A percentile compares a stretch with the other conserved stretches of the same genome.
These are phyloP conservation scores for Mycena citricolor DNA, from an alignment of 1,284 basidiomycete species.

Conservation along the genomic window DNA sequence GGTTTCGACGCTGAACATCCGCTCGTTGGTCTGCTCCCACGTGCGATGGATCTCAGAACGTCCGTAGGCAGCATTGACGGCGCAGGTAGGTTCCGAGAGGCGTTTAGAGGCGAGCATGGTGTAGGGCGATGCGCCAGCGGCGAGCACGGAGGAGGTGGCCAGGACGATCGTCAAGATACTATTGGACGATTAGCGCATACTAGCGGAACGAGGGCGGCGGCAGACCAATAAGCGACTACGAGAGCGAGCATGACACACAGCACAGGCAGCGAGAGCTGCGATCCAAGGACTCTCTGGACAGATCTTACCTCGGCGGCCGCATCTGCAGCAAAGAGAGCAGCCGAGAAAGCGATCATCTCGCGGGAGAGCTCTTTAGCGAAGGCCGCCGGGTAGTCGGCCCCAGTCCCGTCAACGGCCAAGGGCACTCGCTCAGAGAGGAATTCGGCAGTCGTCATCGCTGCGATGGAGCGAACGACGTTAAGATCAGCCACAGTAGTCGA, in stretches of 20 bases:
- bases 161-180: constrained; percentile 8
- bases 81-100: constrained; percentile 10
- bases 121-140: constrained; percentile 16
- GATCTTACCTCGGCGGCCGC: constrained; percentile 1
- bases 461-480: constrained; percentile 10
- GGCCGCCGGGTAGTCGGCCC: constrained; percentile 9
- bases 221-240: constrained; percentile 9
- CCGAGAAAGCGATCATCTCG: constrained; percentile 15
- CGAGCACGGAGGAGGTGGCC: constrained; percentile 4
- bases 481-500: constrained; percentile 4
- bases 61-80: constrained; percentile 17
- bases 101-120: constrained; percentile 17
- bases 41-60: constrained; percentile 17
- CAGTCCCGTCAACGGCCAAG: constrained; percentile 13
- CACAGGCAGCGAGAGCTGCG: constrained; percentile 5
- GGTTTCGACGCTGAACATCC: constrained; percentile 17
- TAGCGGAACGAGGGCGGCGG: neutral
- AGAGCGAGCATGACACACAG: constrained; percentile 7
- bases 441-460: constrained; percentile 13
- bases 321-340: constrained; percentile 4
- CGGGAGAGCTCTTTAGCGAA: constrained; percentile 18
- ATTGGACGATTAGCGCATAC: constrained; percentile 1
- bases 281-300: constrained; percentile 8
- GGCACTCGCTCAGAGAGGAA: constrained; percentile 10
- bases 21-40: constrained; percentile 8